Conservation (phyloP, 345 rosid genomes). For the Mangifera indica region DNA sequence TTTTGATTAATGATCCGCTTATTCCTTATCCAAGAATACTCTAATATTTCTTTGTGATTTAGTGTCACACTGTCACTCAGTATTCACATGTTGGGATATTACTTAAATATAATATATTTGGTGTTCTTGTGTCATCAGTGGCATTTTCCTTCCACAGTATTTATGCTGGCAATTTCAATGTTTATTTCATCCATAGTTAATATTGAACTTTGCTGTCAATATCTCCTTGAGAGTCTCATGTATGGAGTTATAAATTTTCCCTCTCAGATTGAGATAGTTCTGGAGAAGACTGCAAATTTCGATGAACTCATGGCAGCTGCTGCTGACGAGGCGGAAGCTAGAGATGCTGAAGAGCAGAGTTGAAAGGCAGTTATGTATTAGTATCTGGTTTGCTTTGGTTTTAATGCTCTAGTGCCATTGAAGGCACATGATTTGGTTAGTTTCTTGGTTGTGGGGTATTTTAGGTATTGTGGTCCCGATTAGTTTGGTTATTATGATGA, state of each 20-base stretch:
- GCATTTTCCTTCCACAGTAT: not conserved
- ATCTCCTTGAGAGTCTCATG: not conserved
- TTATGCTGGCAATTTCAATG: not conserved
- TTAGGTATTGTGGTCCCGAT: not conserved
- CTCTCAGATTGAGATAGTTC: constrained; percentile 66
- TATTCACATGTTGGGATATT: not conserved
- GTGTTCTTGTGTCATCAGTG: not conserved
- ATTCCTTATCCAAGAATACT: not conserved
- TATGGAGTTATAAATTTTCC: not conserved
- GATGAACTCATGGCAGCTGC: constrained; percentile 86
- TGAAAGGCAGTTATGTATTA: constrained; percentile 17
- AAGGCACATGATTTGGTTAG: constrained; percentile 7
- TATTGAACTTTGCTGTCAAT: not conserved
- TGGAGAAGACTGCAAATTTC: constrained; percentile 75
- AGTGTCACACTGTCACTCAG: not conserved
- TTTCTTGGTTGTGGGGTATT: constrained; percentile 23
- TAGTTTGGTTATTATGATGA: constrained; percentile 10
- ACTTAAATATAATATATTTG: not conserved
- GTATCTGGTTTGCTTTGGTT: constrained; percentile 17
- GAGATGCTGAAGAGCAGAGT: constrained; percentile 50
- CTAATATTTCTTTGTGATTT: not conserved
- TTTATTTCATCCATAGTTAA: not conserved
- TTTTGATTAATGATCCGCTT: not conserved
- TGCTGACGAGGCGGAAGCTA: constrained; percentile 56
- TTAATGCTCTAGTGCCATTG: constrained; percentile 7